phyloP scores from a whole-genome alignment of 441 rosid genomes.

The Populus trichocarpa region DNA sequence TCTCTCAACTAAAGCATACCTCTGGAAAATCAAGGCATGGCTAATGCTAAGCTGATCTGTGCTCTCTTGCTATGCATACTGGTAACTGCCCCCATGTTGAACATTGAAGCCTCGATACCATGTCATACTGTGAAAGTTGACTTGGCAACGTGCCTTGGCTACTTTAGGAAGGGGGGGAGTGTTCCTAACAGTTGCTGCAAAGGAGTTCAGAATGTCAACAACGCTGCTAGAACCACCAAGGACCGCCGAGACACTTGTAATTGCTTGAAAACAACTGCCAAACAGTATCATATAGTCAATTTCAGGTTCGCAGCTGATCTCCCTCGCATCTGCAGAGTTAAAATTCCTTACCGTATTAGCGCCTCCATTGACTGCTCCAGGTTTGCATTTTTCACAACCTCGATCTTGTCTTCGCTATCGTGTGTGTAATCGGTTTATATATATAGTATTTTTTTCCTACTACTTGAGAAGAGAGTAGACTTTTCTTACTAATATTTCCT shows the following conservation, averaged over 20 bases:
- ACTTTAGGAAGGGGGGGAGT: neutral
- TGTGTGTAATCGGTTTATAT: neutral
- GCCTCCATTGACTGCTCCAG: constrained; percentile 37
- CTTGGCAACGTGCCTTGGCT: constrained; percentile 24
- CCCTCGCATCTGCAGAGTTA: constrained; percentile 36
- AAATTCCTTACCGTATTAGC: constrained; percentile 48
- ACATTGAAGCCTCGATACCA: constrained; percentile 17
- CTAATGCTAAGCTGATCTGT: constrained; percentile 27
- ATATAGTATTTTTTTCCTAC: neutral
- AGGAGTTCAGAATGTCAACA: constrained; percentile 31
- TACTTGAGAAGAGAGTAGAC: neutral
- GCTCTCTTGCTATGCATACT: constrained; percentile 34
- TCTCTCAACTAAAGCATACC: neutral
- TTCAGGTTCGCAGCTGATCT: constrained; percentile 21
- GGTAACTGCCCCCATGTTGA: constrained; percentile 21
- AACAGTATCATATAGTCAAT: neutral
- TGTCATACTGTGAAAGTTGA: constrained; percentile 17
- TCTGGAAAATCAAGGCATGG: neutral
- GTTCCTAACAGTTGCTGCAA: constrained; percentile 28
- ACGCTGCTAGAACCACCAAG: constrained; percentile 30
- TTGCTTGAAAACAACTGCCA: constrained; percentile 36
- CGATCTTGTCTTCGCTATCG: neutral
- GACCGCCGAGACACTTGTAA: constrained; percentile 45
- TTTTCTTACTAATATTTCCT: neutral
- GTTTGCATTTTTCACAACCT: neutral